phyloP scores from a whole-genome alignment of 768 basidiomycete genomes.

The Mycena amicta region DNA sequence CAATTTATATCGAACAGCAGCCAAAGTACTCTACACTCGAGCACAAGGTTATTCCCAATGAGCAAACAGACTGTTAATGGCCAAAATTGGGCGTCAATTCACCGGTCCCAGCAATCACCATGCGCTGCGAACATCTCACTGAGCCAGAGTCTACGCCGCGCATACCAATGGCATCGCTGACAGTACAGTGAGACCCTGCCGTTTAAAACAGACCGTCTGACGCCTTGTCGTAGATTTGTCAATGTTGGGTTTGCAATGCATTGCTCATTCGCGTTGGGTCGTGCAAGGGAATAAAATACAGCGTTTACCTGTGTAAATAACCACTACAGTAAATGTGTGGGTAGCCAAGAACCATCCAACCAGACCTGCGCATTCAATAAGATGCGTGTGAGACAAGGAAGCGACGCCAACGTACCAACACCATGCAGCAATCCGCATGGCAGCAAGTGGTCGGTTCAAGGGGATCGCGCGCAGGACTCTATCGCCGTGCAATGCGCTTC shows the following conservation, averaged over 20 bases:
- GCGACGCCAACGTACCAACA: neutral
- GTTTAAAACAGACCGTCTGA: no score
- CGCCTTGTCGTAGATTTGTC: no score
- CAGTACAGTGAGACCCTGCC: no score
- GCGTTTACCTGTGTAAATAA: neutral
- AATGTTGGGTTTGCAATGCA: neutral
- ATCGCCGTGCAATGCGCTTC: slow-evolving; percentile 73
- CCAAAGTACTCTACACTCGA: no score
- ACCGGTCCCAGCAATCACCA: no score
- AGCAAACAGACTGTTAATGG: no score
- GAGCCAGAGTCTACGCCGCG: no score
- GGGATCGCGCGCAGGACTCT: neutral
- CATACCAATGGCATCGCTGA: no score
- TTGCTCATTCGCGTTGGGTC: neutral
- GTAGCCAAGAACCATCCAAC: neutral
- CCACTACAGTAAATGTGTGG: neutral
- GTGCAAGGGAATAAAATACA: neutral
- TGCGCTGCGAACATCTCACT: no score
- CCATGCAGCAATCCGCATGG: neutral
- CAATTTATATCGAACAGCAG: no score
- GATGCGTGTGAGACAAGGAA: neutral
- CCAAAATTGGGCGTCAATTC: no score
- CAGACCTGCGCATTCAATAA: neutral
- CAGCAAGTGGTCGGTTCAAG: neutral
- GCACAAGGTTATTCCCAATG: no score